These are phyloP conservation scores for Cytospora chrysosperma DNA, from an alignment of 2,329 filamentous ascomycete genomes.

Conservation along the genomic window DNA sequence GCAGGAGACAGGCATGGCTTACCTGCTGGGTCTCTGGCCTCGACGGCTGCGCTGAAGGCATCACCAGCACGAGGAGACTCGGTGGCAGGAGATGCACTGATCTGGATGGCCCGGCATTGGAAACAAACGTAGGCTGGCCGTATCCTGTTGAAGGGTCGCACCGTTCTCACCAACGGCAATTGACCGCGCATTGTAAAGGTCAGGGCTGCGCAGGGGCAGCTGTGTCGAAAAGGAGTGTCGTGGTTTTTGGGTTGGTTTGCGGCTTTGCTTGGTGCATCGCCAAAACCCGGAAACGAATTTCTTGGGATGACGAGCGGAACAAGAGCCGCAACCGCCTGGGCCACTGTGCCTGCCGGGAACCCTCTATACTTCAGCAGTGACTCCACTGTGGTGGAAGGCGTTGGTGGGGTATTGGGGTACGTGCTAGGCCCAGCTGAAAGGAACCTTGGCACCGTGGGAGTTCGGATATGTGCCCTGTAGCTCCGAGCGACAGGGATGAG, in stretches of 20 bases:
- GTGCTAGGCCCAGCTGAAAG: too few species aligned
- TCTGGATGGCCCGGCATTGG: slow-evolving; percentile 61
- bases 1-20: slow-evolving; percentile 24
- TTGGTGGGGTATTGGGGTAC: too few species aligned
- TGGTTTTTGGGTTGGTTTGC: background rate
- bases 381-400: too few species aligned
- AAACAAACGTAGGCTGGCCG: slow-evolving; percentile 45
- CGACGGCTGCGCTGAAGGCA: slow-evolving; percentile 53
- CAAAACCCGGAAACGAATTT: slow-evolving; percentile 21
- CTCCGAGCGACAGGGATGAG: background rate
- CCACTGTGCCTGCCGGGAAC: background rate
- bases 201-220: slow-evolving; percentile 13
- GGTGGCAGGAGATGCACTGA: slow-evolving; percentile 60
- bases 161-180: slow-evolving; percentile 39
- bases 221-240: slow-evolving; percentile 3
- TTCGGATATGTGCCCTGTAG: background rate
- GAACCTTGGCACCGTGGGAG: too few species aligned
- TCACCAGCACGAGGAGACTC: slow-evolving; percentile 53
- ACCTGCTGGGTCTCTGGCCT: slow-evolving; percentile 52
- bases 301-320: background rate
- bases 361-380: too few species aligned
- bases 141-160: slow-evolving; percentile 29
- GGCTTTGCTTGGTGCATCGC: background rate
- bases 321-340: background rate
- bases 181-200: slow-evolving; percentile 43